These are phyloP conservation scores for Hypsizygus marmoreus DNA, from an alignment of 768 basidiomycete genomes.

Conservation along the genomic window DNA sequence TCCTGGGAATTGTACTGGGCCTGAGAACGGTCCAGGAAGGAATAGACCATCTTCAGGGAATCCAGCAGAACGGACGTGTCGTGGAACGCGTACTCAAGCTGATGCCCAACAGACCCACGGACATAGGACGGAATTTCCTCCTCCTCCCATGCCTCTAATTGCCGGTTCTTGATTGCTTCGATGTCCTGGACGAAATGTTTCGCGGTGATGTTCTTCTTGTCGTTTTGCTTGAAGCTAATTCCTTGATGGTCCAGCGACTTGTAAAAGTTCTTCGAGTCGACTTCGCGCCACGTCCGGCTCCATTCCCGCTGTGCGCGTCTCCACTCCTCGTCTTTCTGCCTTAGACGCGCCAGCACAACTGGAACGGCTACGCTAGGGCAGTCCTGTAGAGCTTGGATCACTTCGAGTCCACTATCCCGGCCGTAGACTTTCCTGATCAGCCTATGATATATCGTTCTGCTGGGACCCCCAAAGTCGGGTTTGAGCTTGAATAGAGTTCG, in stretches of 20 bases:
- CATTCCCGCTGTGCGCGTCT: slow-evolving; percentile 91
- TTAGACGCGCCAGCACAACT: slow-evolving; percentile 85
- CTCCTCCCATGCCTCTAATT: slow-evolving; percentile 43
- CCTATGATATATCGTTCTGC: slow-evolving; percentile 87
- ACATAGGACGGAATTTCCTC: slow-evolving; percentile 40
- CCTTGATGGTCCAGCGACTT: slow-evolving; percentile 97
- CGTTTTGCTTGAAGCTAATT: slow-evolving; percentile 90
- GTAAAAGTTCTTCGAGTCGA: slow-evolving; percentile 97
- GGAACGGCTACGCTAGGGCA: slow-evolving; percentile 89
- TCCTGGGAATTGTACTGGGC: slow-evolving; percentile 75
- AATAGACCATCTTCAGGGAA: slow-evolving; percentile 84
- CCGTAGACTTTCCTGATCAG: slow-evolving; percentile 95
- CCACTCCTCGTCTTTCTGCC: slow-evolving; percentile 98
- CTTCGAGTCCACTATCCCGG: slow-evolving; percentile 69
- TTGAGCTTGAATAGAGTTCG: slow-evolving; percentile 78
- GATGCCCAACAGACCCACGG: slow-evolving; percentile 57
- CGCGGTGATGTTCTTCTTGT: slow-evolving; percentile 89
- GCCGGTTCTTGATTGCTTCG: slow-evolving; percentile 64
- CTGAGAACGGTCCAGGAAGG: slow-evolving; percentile 87
- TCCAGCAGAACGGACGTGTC: slow-evolving; percentile 86
- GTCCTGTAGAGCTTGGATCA: slow-evolving; percentile 87
- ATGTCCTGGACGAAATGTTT: slow-evolving; percentile 84
- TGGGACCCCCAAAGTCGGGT: slow-evolving; percentile 85
- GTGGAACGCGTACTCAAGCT: slow-evolving; percentile 77
- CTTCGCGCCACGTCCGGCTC: slow-evolving; percentile 96